Evolutionary conservation across 2,329 filamentous ascomycete genomes (phyloP).

Genomic region (Ascochyta lentis): DNA sequence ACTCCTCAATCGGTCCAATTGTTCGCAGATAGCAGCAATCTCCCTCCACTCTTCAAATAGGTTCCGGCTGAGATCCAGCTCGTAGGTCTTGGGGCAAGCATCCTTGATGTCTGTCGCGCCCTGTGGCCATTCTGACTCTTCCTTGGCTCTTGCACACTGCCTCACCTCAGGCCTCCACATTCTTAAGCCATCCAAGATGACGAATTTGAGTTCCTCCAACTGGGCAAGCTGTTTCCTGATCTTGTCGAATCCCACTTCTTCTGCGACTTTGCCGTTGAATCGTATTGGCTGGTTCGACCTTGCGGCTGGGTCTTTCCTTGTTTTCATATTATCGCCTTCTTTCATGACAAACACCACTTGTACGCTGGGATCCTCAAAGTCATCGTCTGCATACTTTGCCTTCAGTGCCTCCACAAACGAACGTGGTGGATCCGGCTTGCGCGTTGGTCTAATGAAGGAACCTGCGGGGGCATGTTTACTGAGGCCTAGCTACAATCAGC

Average conservation of each 20-base stretch:
- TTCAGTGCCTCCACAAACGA: constrained; percentile 81
- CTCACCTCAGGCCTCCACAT: constrained; percentile 56
- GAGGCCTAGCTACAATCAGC: constrained; percentile 56
- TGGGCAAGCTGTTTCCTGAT: constrained; percentile 80
- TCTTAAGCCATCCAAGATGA: constrained; percentile 79
- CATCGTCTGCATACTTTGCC: constrained; percentile 79
- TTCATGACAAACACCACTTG: constrained; percentile 40
- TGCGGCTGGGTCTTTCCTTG: constrained; percentile 21
- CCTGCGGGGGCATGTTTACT: constrained; percentile 72
- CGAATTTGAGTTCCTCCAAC: constrained; percentile 77
- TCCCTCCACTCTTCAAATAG: constrained; percentile 72
- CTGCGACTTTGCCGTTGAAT: constrained; percentile 81
- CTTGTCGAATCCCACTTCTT: constrained; percentile 96
- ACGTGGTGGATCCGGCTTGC: constrained; percentile 70
- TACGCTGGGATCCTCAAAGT: constrained; percentile 45
- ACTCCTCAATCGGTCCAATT: constrained; percentile 69
- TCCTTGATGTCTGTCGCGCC: constrained; percentile 59
- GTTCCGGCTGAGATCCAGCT: constrained; percentile 87
- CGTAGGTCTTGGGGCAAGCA: constrained; percentile 65
- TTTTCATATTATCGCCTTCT: constrained; percentile 24
- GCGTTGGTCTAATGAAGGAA: constrained; percentile 84
- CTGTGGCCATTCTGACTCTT: constrained; percentile 32
- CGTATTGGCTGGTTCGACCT: constrained; percentile 62
- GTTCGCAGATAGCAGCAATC: constrained; percentile 73
- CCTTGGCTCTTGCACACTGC: constrained; percentile 9